Conservation (phyloP, 2,329 filamentous ascomycete genomes). For the Trichoderma endophyticum region DNA sequence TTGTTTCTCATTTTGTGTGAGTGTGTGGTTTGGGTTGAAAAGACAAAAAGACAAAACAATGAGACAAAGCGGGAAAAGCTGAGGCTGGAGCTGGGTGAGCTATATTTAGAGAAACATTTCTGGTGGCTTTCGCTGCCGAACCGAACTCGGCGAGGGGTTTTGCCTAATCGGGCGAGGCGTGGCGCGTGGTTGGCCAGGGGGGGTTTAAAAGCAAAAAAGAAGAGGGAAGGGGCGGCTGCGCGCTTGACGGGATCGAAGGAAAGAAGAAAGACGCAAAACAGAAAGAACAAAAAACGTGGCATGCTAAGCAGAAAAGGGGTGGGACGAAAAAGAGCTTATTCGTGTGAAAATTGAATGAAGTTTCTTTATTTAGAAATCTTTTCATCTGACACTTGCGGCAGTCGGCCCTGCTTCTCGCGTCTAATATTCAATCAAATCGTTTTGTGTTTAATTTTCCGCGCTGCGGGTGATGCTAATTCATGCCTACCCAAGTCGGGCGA, state of each 20-base stretch:
- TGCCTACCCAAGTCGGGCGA: background rate
- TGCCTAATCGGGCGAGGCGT: constrained; percentile 11
- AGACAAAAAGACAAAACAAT: background rate
- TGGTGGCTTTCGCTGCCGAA: background rate
- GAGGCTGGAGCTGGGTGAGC: background rate
- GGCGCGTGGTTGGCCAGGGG: constrained; percentile 10
- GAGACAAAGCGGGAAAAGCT: background rate
- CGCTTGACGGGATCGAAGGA: background rate
- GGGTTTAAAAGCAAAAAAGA: background rate
- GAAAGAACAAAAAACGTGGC: background rate
- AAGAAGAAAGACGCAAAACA: background rate
- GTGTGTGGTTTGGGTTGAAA: background rate
- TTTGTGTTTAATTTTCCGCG: background rate
- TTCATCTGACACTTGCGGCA: background rate
- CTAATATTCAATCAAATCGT: background rate
- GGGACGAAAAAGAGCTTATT: background rate
- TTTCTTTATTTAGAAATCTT: constrained; percentile 9
- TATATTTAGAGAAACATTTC: constrained; percentile 1
- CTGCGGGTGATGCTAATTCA: background rate
- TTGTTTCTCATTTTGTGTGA: background rate
- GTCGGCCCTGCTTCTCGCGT: background rate
- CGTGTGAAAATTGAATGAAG: background rate
- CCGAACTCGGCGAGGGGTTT: background rate
- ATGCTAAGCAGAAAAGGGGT: background rate
- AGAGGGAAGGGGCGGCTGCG: background rate